Evolutionary conservation across 441 rosid species (phyloP).

Genomic region (Arabidopsis hybrid): DNA sequence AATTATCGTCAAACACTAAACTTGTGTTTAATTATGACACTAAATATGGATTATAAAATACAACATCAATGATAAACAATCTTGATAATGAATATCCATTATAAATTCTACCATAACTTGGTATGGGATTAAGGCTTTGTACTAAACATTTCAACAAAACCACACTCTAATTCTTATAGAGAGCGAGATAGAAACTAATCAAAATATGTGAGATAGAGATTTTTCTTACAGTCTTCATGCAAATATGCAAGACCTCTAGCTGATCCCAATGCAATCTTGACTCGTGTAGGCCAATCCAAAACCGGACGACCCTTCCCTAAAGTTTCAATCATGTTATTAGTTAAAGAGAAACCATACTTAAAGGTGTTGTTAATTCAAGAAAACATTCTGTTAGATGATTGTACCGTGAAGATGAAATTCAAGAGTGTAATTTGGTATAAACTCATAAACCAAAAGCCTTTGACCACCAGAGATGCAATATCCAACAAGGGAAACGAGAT

Average conservation of each 20-base stretch:
- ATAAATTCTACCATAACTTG: no score
- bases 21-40: no score
- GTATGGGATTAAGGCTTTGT: no score
- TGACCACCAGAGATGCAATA: constrained; percentile 67
- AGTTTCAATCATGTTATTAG: constrained; percentile 18
- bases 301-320: constrained; percentile 62
- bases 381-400: not conserved
- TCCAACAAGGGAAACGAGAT: constrained; percentile 87
- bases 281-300: constrained; percentile 69
- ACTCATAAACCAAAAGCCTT: constrained; percentile 78
- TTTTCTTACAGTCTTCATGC: constrained; percentile 87
- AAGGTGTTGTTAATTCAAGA: not conserved
- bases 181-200: not conserved
- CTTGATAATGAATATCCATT: no score
- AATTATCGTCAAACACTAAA: no score
- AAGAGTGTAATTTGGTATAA: constrained; percentile 76
- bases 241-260: constrained; percentile 92
- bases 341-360: constrained; percentile 9
- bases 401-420: constrained; percentile 87
- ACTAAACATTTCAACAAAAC: no score
- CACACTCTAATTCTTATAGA: not conserved
- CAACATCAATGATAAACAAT: no score
- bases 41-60: no score
- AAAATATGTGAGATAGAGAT: not conserved
- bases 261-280: constrained; percentile 79